Evolutionary conservation across 805 yeast genomes (phyloP), one percentile per base, ranked within the genome.

Genomic region (Yueomyces sinensis): DNA sequence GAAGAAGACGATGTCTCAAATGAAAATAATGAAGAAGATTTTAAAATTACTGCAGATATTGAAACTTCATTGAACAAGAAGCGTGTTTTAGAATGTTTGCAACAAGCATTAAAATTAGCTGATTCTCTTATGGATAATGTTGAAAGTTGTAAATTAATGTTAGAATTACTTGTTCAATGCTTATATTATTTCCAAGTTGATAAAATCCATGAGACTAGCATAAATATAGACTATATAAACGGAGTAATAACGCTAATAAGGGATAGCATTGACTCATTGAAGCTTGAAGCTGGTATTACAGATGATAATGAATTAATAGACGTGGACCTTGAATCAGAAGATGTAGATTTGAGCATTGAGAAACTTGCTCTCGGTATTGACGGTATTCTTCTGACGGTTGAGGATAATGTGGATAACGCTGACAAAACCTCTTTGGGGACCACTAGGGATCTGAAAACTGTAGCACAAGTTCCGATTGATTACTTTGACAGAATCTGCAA

Each of bases 81-180:
- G 38, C 65, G 93, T 25, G 94, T 87, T 2, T 62, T 87, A 51
- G 96, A 89, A 50, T 84, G 95, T 52, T 64, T 87, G 29, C 95
- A 84, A 54, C 74, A 86, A 44, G 73, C 95, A 0, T 56, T 87
- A 14, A 66, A 95, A 32, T 81, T 83, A 9, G 95, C 95, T 0
- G 96, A 89, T 54, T 79, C 89, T n/a, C 80, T 89, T 38, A 76
- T 86, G 76, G 96, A 87, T 49, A 49, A 48, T 28, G 39, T 62
- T 61, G 22, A 68, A 64, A 18, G 76, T 74, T 25, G 78, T 36
- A 86, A 82, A 55, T 63, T 89, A 37, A 84, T 87, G 59, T 75
- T 87, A 34, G 96, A 89, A 59, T 82, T 89, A 17, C 63, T 89
- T 43, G 82, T 84, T 60, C 71, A 82, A 40, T 83, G 93, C 42